Percentiles rank a stretch among this genome's conserved stretches.
These are phyloP conservation scores for Aspergillus eucalypticola DNA, from an alignment of 2,329 filamentous ascomycete genomes.

Conservation along the genomic window DNA sequence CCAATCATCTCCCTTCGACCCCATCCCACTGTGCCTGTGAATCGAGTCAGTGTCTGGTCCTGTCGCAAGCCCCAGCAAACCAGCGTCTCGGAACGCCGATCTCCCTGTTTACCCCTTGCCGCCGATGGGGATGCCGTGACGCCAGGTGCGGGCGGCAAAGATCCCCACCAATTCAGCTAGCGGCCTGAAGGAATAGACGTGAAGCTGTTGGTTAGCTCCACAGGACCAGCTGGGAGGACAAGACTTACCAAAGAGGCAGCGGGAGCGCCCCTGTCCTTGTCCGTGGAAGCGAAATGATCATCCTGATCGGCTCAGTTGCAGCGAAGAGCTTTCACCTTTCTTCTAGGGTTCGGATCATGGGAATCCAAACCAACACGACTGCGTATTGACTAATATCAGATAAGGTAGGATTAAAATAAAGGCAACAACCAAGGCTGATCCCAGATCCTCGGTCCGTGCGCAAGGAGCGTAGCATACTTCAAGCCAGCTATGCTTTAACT, in stretches of 20 bases:
- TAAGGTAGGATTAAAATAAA: not conserved
- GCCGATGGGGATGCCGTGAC: not conserved
- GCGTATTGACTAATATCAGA: not conserved
- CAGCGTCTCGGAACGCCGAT: not conserved
- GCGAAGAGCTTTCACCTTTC: too few relatives aligned
- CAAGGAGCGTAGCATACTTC: constrained; percentile 2
- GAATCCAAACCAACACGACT: too few relatives aligned
- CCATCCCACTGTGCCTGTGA: not conserved
- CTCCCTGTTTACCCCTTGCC: not conserved
- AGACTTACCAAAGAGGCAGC: not conserved
- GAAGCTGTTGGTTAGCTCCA: not conserved
- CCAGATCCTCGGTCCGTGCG: not conserved
- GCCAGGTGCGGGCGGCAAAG: not conserved
- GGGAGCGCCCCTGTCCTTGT: too few relatives aligned
- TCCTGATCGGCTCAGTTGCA: not conserved
- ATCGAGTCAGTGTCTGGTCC: not conserved
- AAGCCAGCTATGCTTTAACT: not conserved
- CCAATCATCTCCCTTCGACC: not conserved
- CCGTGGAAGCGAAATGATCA: not conserved
- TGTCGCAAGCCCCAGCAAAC: not conserved
- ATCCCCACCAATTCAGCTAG: not conserved
- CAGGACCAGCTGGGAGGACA: not conserved
- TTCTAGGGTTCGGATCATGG: not conserved
- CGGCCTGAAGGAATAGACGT: not conserved
- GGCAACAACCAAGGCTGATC: not conserved